Evolutionary conservation across 306 rosid genomes (phyloP).

Genomic region (Pyrus bretschneideri): DNA sequence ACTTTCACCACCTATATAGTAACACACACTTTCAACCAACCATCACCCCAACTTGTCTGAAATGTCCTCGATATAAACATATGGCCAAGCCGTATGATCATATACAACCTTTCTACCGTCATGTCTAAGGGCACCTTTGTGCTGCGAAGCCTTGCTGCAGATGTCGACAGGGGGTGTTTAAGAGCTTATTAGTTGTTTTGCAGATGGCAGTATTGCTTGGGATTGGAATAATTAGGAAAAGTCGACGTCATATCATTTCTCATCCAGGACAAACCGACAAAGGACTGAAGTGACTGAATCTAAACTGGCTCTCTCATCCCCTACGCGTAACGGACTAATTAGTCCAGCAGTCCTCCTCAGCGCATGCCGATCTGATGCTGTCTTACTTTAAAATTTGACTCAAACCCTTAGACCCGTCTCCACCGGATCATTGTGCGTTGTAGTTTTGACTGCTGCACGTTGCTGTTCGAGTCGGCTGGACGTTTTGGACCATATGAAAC

Average conservation of each 20-base stretch:
- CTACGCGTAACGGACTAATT: neutral
- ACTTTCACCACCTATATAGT: too few species aligned
- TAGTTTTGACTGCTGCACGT: neutral
- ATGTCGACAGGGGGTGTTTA: neutral
- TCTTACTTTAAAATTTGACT: neutral
- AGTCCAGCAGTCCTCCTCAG: neutral
- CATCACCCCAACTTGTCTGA: too few species aligned
- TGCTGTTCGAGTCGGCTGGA: neutral
- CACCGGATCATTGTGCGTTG: neutral
- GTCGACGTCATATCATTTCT: neutral
- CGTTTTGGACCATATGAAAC: neutral
- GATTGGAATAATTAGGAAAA: neutral
- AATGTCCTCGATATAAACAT: too few species aligned
- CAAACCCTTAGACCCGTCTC: neutral
- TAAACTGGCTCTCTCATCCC: neutral
- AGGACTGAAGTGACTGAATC: neutral
- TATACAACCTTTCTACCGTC: too few species aligned
- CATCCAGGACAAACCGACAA: neutral
- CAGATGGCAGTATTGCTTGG: neutral
- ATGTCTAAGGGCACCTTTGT: neutral
- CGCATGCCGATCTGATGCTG: neutral
- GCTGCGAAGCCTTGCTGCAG: neutral
- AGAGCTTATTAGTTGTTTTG: neutral
- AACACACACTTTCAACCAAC: too few species aligned
- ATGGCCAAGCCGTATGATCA: too few species aligned